Evolutionary conservation across 2,329 filamentous ascomycete genomes (phyloP).

Genomic region (Corynespora cassiicola): DNA sequence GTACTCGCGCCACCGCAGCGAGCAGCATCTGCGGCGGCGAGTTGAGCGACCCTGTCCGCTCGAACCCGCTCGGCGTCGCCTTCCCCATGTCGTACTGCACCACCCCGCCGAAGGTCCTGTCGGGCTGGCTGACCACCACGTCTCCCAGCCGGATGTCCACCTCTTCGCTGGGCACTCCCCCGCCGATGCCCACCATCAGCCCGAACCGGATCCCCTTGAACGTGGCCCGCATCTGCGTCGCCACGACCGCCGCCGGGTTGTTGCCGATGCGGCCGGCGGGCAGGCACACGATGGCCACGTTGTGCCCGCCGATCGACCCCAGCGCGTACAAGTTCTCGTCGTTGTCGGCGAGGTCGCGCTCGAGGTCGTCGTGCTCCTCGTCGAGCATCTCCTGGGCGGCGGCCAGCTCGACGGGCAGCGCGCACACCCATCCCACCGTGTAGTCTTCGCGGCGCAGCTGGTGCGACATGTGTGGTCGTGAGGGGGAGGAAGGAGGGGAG

Average conservation of each 20-base stretch:
- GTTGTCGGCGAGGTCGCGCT: slow-evolving; percentile 23
- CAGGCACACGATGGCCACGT: slow-evolving; percentile 37
- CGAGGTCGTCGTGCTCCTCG: slow-evolving; percentile 21
- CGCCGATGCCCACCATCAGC: slow-evolving; percentile 37
- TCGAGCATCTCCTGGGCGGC: slow-evolving; percentile 39
- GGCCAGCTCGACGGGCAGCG: slow-evolving; percentile 37
- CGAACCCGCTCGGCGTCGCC: slow-evolving; percentile 8
- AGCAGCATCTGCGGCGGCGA: slow-evolving; percentile 15
- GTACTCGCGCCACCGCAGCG: slow-evolving; percentile 8
- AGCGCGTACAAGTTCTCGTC: slow-evolving; percentile 19
- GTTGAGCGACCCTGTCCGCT: slow-evolving; percentile 6
- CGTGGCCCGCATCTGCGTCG: slow-evolving; percentile 27
- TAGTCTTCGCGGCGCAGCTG: slow-evolving; percentile 24
- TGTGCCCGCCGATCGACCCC: slow-evolving; percentile 19
- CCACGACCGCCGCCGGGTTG: slow-evolving; percentile 34
- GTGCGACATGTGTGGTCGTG: slow-evolving; percentile 11
- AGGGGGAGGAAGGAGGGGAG: slow-evolving; percentile 4
- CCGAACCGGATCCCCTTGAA: slow-evolving; percentile 36
- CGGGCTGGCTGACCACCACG: slow-evolving; percentile 12
- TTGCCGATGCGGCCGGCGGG: slow-evolving; percentile 28
- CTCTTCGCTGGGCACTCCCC: slow-evolving; percentile 16
- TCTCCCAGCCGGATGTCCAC: slow-evolving; percentile 14
- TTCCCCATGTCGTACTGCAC: slow-evolving; percentile 9
- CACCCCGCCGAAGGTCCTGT: slow-evolving; percentile 6
- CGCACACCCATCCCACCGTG: slow-evolving; percentile 42